phyloP scores from a whole-genome alignment of 2,329 filamentous ascomycete genomes.

The Gyromitra esculenta region DNA sequence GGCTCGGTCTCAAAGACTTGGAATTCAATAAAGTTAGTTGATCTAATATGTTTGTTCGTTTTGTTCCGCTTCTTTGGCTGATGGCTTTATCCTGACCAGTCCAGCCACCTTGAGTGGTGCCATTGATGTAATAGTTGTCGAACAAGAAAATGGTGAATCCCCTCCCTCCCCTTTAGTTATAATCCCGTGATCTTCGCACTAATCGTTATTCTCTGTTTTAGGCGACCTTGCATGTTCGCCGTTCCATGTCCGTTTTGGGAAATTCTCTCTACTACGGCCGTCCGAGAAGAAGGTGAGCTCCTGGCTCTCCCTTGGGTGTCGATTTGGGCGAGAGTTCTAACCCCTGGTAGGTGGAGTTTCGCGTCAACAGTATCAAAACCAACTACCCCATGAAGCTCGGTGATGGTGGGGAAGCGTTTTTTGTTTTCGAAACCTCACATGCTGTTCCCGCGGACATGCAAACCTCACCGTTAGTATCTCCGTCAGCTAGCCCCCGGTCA shows the following conservation, averaged over 20 bases:
- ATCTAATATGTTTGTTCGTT: not conserved
- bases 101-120: conserved; percentile 95
- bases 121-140: conserved; percentile 98
- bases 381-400: conserved; percentile 98
- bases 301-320: not conserved
- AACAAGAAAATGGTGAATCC: conserved; percentile 82
- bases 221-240: conserved; percentile 85
- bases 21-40: conserved; percentile 86
- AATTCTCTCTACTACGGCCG: conserved; percentile 93
- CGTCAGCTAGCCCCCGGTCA: conserved; percentile 77
- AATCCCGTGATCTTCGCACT: conserved; percentile 32
- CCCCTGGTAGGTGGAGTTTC: conserved; percentile 79
- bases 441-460: conserved; percentile 92
- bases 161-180: not conserved
- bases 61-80: conserved; percentile 29
- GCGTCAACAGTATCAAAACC: conserved; percentile 90
- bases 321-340: conserved; percentile 29
- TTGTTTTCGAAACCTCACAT: conserved; percentile 94
- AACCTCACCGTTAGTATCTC: conserved; percentile 92
- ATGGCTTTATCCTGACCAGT: conserved; percentile 54
- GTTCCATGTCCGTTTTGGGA: conserved; percentile 98
- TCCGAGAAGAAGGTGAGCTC: conserved; percentile 84
- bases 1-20: conserved; percentile 97
- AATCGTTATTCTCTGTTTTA: conserved; percentile 56
- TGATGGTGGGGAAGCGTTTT: conserved; percentile 97